Conservation (phyloP, 805 yeast species). For the Kodamaea jinghongensis region DNA sequence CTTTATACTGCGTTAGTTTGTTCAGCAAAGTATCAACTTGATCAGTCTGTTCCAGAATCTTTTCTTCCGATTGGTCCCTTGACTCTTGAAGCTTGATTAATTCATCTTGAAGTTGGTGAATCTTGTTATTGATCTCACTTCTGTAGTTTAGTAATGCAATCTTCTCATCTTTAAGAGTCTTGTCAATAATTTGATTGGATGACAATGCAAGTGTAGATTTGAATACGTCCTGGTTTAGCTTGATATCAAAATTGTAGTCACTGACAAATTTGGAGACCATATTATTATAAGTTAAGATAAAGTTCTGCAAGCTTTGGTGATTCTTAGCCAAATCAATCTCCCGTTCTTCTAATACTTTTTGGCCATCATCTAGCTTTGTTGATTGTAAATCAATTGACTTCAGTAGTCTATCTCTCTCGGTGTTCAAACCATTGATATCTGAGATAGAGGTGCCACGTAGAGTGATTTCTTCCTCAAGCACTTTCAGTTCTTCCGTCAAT, state of each 20-base stretch:
- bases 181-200: constrained; percentile 40
- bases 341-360: constrained; percentile 45
- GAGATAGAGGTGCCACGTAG: constrained; percentile 59
- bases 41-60: constrained; percentile 55
- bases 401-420: constrained; percentile 58
- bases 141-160: constrained; percentile 30
- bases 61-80: constrained; percentile 54
- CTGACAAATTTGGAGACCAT: constrained; percentile 48
- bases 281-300: constrained; percentile 56
- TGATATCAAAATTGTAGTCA: constrained; percentile 39
- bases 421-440: constrained; percentile 61
- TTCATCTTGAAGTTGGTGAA: constrained; percentile 55
- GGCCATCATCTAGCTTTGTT: constrained; percentile 45
- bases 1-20: constrained; percentile 48
- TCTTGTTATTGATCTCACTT: constrained; percentile 38
- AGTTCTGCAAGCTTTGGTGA: constrained; percentile 49
- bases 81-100: constrained; percentile 55
- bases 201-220: constrained; percentile 11
- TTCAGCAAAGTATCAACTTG: constrained; percentile 57
- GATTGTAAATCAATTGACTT: constrained; percentile 47
- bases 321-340: constrained; percentile 49
- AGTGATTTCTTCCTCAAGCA: constrained; percentile 41
- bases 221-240: constrained; percentile 19
- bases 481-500: constrained; percentile 40
- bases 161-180: constrained; percentile 47